Conservation (phyloP, 768 basidiomycete genomes). For the Leucogyrophana mollusca region DNA sequence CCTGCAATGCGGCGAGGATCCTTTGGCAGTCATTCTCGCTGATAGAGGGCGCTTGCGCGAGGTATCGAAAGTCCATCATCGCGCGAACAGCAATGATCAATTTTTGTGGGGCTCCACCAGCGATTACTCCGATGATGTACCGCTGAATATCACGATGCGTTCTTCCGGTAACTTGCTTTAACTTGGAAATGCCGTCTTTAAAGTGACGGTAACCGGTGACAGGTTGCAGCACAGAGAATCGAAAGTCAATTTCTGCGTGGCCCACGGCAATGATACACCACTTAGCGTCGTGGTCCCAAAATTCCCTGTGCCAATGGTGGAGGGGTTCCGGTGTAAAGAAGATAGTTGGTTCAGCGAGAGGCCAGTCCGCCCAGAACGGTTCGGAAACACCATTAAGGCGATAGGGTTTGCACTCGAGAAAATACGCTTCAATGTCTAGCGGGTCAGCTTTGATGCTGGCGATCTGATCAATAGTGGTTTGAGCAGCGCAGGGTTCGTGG, state of each 20-base stretch:
- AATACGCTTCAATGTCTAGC: neutral
- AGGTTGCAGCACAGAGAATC: slow-evolving; percentile 2
- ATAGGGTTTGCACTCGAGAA: neutral
- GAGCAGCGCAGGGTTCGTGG: slow-evolving; percentile 19
- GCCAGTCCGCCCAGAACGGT: slow-evolving; percentile 39
- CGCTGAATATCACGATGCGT: slow-evolving; percentile 37
- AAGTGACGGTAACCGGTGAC: slow-evolving; percentile 35
- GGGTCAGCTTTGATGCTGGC: slow-evolving; percentile 22
- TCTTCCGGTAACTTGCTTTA: slow-evolving; percentile 41
- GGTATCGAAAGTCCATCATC: slow-evolving; percentile 37
- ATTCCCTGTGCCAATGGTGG: slow-evolving; percentile 36
- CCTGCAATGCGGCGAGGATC: slow-evolving; percentile 18
- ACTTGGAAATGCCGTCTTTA: slow-evolving; percentile 33
- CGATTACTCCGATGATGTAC: slow-evolving; percentile 33
- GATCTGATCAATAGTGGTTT: slow-evolving; percentile 22
- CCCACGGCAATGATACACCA: slow-evolving; percentile 37
- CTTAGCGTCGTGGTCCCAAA: slow-evolving; percentile 37
- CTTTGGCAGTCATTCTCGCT: slow-evolving; percentile 12
- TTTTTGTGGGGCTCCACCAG: slow-evolving; percentile 25
- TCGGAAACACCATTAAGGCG: slow-evolving; percentile 7
- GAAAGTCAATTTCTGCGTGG: slow-evolving; percentile 11
- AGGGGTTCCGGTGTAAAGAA: slow-evolving; percentile 38
- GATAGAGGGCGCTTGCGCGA: slow-evolving; percentile 30
- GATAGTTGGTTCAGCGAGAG: slow-evolving; percentile 26
- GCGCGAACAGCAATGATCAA: slow-evolving; percentile 34